Percentiles rank a stretch among this genome's conserved stretches.
Evolutionary conservation across 257 asterid genomes (phyloP).

Genomic region (Nemophila menziesii): DNA sequence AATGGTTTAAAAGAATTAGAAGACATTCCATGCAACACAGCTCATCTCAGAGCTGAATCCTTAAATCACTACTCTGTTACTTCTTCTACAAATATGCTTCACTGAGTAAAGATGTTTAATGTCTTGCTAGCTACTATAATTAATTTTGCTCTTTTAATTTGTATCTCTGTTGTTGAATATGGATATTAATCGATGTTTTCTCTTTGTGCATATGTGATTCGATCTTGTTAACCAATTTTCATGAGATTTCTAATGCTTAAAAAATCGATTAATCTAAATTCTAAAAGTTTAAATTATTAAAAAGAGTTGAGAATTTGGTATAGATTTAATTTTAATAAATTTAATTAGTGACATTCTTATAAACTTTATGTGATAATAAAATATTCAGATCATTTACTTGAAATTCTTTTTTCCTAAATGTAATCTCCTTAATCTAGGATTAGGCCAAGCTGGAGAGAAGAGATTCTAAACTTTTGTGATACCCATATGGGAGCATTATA

Average conservation of each 20-base stretch:
- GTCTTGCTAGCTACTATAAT: constrained; percentile 16
- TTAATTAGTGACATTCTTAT: too few relatives aligned
- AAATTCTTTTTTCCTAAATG: too few relatives aligned
- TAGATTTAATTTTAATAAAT: too few relatives aligned
- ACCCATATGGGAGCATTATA: too few relatives aligned
- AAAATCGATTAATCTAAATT: not conserved
- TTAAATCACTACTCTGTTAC: constrained; percentile 32
- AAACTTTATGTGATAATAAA: too few relatives aligned
- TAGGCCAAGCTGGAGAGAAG: too few relatives aligned
- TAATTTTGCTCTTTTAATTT: constrained; percentile 6
- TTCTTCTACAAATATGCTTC: constrained; percentile 32
- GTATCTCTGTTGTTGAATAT: constrained; percentile 11
- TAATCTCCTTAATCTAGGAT: too few relatives aligned
- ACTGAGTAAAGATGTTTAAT: constrained; percentile 20
- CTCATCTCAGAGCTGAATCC: constrained; percentile 43
- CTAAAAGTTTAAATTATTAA: too few relatives aligned
- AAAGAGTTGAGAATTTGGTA: too few relatives aligned
- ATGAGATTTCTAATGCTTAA: not conserved
- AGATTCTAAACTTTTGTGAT: too few relatives aligned
- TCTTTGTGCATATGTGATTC: constrained; percentile 4
- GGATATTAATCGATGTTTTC: constrained; percentile 25
- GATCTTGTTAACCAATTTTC: too few relatives aligned
- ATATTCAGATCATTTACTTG: too few relatives aligned
- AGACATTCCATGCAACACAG: constrained; percentile 55
- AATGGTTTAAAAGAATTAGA: constrained; percentile 41